Conservation (phyloP, 805 yeast genomes). For the Isabelozyma gotoi region DNA sequence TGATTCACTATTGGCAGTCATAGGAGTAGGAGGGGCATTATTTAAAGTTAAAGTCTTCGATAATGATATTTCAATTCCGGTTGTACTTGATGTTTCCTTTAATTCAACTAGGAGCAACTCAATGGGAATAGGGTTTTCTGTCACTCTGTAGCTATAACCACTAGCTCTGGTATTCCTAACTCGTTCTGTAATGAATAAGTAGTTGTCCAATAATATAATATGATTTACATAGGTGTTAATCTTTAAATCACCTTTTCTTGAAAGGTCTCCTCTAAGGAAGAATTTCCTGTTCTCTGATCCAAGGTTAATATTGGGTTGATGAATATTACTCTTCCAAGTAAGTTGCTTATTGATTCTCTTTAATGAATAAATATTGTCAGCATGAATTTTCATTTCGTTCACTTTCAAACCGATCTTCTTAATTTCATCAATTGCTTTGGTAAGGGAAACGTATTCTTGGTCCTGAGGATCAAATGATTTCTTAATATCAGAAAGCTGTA, state of each 20-base stretch:
- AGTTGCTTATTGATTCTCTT: conserved; percentile 53
- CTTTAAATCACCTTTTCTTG: conserved; percentile 64
- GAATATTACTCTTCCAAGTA: conserved; percentile 48
- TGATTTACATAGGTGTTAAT: conserved; percentile 52
- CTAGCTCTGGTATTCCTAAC: conserved; percentile 36
- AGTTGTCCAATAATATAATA: conserved; percentile 69
- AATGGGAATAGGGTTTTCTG: conserved; percentile 61
- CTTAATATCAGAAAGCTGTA: conserved; percentile 60
- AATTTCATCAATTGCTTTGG: conserved; percentile 54
- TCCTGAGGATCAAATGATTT: conserved; percentile 42
- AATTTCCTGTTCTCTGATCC: conserved; percentile 56
- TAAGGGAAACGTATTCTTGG: conserved; percentile 52
- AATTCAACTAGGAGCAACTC: conserved; percentile 57
- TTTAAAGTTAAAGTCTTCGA: conserved; percentile 13
- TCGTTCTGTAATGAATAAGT: conserved; percentile 61
- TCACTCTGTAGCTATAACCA: conserved; percentile 36
- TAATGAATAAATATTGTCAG: conserved; percentile 57
- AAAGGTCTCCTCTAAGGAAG: conserved; percentile 56
- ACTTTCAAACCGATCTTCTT: conserved; percentile 56
- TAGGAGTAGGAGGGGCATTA: conserved; percentile 11
- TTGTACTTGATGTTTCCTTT: conserved; percentile 27
- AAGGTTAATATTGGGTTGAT: conserved; percentile 50
- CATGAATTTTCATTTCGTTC: conserved; percentile 59
- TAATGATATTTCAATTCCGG: conserved; percentile 16
- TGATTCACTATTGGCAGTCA: conserved; percentile 3